These are phyloP conservation scores for Kwoniella mangroviensis DNA, from an alignment of 768 basidiomycete species.

Conservation along the genomic window DNA sequence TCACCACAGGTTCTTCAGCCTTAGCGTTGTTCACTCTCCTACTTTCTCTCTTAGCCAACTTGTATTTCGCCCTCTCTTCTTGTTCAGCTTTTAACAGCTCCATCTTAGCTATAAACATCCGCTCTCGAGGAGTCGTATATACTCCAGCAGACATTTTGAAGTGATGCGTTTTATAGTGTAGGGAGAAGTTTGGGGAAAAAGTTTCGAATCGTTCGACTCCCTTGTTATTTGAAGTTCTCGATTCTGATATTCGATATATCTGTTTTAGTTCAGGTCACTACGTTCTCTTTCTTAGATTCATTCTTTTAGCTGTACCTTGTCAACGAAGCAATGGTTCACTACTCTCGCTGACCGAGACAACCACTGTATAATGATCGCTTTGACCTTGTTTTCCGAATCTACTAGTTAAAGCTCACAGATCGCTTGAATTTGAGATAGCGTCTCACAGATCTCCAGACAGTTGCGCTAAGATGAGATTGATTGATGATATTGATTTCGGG, in stretches of 20 bases:
- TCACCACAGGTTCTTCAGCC: conserved; percentile 11
- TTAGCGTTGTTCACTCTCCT: conserved; percentile 6
- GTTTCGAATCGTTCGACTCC: not conserved
- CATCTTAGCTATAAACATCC: conserved; percentile 21
- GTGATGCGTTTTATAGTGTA: not conserved
- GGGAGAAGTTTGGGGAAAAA: not conserved
- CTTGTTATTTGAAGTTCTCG: not conserved
- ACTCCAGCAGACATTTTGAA: not conserved
- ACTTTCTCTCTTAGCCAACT: conserved; percentile 3
- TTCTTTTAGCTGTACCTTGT: not conserved
- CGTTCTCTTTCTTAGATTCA: not conserved
- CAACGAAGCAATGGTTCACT: not conserved
- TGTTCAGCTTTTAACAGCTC: conserved; percentile 13
- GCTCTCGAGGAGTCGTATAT: conserved; percentile 16
- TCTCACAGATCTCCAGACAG: not conserved
- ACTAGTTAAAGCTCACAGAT: not conserved
- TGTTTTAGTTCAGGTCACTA: not conserved
- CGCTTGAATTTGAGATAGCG: not conserved
- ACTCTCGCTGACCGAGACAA: not conserved
- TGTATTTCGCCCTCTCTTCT: conserved; percentile 3
- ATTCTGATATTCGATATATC: not conserved
- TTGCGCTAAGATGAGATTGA: not conserved
- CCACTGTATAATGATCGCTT: not conserved
- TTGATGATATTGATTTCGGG: conserved; percentile 1
- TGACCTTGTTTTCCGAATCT: not conserved